Percentiles rank a stretch among this genome's conserved stretches.
Conservation (phyloP, 169 alveolate species). For the Babesia gibsoni region DNA sequence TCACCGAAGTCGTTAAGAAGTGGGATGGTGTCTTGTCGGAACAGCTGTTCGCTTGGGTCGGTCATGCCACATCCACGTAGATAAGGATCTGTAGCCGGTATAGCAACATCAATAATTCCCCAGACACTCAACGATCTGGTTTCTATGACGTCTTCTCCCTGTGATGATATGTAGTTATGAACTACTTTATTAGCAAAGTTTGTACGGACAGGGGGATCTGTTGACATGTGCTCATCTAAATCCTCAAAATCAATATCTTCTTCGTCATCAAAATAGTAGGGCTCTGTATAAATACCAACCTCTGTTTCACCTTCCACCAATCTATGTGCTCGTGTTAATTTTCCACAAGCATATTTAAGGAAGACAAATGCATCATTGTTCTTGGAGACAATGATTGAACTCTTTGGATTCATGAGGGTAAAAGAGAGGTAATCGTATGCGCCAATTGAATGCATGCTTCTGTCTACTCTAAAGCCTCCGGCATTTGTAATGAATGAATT, state of each 20-base stretch:
- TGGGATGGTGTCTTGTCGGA: conserved; percentile 25
- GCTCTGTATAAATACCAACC: too few relatives aligned
- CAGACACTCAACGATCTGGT: too few relatives aligned
- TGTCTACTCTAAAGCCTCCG: not conserved
- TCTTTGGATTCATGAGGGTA: not conserved
- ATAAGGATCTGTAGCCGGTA: conserved; percentile 45
- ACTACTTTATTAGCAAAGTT: too few relatives aligned
- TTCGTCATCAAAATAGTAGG: not conserved
- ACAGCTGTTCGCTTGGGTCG: conserved; percentile 2
- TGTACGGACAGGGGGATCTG: not conserved
- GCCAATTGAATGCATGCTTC: not conserved
- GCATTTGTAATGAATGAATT: not conserved
- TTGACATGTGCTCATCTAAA: not conserved
- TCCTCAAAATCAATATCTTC: not conserved
- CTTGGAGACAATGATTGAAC: conserved; percentile 7
- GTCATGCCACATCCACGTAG: conserved; percentile 45
- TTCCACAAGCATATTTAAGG: not conserved
- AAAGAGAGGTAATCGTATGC: not conserved
- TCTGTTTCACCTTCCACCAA: not conserved
- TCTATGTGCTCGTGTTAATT: not conserved
- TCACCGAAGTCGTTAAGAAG: conserved; percentile 1
- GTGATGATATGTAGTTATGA: too few relatives aligned
- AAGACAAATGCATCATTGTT: not conserved
- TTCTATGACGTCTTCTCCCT: too few relatives aligned
- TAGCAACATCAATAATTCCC: conserved; percentile 1